Percentiles rank a stretch among this genome's conserved stretches.
phyloP scores from a whole-genome alignment of 305 asterid species.

The Solanum hybrid region DNA sequence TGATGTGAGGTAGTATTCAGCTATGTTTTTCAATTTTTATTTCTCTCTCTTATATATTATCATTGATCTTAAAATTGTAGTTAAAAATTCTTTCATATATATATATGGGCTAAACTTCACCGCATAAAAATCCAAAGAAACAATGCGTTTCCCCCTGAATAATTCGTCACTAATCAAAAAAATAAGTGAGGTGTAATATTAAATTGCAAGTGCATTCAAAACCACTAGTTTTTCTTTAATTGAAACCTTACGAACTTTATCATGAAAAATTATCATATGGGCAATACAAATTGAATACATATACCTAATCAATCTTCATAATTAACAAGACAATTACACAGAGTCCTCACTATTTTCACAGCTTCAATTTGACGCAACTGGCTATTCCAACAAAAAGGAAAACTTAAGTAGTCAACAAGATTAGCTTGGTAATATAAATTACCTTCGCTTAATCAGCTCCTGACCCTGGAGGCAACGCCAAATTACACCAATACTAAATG shows the following conservation, averaged over 20 bases:
- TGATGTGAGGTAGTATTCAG: not conserved
- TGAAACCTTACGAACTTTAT: not conserved
- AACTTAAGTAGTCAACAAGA: not conserved
- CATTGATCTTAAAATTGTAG: not conserved
- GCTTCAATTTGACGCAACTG: not conserved
- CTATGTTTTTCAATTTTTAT: not conserved
- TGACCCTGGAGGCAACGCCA: not conserved
- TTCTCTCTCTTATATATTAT: not conserved
- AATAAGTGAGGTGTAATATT: not conserved
- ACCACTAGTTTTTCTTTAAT: not conserved
- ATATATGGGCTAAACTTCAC: not conserved
- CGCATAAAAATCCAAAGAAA: not conserved
- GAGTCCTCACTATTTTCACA: not conserved
- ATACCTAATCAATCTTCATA: not conserved
- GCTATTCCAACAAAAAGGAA: not conserved
- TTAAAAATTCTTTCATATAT: not conserved
- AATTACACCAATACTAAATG: not conserved
- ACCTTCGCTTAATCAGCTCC: not conserved
- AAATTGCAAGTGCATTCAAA: not conserved
- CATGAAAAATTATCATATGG: not conserved
- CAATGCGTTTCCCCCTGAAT: not conserved
- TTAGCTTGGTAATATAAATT: not conserved
- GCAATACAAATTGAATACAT: not conserved
- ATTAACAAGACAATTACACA: not conserved
- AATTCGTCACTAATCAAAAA: not conserved